phyloP scores from a whole-genome alignment of 2,329 filamentous ascomycete species.

The Colletotrichum paranaense region DNA sequence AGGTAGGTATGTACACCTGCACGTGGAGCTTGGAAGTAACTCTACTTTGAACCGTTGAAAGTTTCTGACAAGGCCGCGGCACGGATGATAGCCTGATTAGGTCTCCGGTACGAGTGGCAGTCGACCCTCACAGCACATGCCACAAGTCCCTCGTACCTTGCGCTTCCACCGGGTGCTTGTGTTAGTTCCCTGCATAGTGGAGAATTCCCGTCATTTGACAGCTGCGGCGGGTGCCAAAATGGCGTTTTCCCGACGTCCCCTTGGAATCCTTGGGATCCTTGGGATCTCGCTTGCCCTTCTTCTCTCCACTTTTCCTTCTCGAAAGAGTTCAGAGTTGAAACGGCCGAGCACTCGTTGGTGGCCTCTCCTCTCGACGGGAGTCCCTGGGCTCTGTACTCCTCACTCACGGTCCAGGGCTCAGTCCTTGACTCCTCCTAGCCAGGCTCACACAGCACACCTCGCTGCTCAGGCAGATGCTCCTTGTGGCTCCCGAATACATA shows the following conservation, averaged over 20 bases:
- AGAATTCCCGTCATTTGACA: constrained; percentile 35
- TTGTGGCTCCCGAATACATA: neutral
- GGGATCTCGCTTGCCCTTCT: constrained; percentile 12
- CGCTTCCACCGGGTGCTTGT: neutral
- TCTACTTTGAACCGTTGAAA: neutral
- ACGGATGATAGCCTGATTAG: neutral
- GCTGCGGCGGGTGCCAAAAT: constrained; percentile 31
- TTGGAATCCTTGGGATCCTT: neutral
- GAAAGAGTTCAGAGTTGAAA: constrained; percentile 27
- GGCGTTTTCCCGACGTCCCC: constrained; percentile 29
- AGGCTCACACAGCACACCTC: neutral
- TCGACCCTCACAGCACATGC: neutral
- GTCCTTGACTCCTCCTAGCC: too few species aligned
- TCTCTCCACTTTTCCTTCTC: constrained; percentile 28
- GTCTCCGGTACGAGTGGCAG: neutral
- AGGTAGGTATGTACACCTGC: constrained; percentile 1
- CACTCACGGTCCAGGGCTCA: neutral
- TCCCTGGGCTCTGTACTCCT: neutral
- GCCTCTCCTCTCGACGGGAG: neutral
- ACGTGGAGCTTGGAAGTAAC: constrained; percentile 7
- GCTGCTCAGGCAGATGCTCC: neutral
- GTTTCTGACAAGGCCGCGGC: neutral
- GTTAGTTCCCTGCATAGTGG: constrained; percentile 26
- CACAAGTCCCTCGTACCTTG: neutral
- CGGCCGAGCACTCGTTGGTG: constrained; percentile 13